Evolutionary conservation across 108 stramenopile genomes (phyloP).

Genomic region (Chaetoceros tenuissimus): DNA sequence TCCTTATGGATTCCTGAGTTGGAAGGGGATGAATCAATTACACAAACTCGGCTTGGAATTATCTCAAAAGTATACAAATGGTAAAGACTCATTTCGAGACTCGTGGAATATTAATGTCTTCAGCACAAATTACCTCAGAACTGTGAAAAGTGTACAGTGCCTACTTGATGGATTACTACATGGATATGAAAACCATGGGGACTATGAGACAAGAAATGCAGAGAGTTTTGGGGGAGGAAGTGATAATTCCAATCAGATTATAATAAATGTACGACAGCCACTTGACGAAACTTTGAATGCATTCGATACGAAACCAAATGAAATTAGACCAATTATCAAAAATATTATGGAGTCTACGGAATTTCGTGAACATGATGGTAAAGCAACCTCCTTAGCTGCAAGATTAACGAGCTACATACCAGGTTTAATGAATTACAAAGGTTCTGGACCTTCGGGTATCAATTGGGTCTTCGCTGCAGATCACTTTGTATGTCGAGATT

Average conservation of each 20-base stretch:
- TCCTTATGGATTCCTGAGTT: constrained; percentile 68
- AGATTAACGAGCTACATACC: constrained; percentile 48
- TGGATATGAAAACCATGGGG: background rate
- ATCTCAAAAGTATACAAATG: constrained; percentile 9
- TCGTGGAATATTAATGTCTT: constrained; percentile 57
- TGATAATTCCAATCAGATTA: constrained; percentile 1
- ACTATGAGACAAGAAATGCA: background rate
- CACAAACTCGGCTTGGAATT: constrained; percentile 30
- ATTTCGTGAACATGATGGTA: constrained; percentile 44
- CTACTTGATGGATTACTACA: constrained; percentile 60
- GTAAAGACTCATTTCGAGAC: constrained; percentile 31
- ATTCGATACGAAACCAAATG: constrained; percentile 60
- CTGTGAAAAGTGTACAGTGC: constrained; percentile 60
- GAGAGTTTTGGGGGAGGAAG: background rate
- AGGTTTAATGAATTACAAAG: constrained; percentile 32
- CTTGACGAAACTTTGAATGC: constrained; percentile 58
- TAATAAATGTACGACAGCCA: constrained; percentile 44
- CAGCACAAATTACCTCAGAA: constrained; percentile 71
- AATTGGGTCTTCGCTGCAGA: constrained; percentile 77
- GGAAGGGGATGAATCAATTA: constrained; percentile 56
- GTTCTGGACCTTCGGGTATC: constrained; percentile 36
- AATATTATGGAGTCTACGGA: constrained; percentile 42
- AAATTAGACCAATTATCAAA: constrained; percentile 53
- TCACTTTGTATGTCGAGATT: constrained; percentile 65
- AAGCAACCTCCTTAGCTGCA: constrained; percentile 49